A percentile compares a stretch with the other conserved stretches of the same genome.
phyloP scores from a whole-genome alignment of 495 filamentous ascomycete species.

The Aspergillus mulundensis region DNA sequence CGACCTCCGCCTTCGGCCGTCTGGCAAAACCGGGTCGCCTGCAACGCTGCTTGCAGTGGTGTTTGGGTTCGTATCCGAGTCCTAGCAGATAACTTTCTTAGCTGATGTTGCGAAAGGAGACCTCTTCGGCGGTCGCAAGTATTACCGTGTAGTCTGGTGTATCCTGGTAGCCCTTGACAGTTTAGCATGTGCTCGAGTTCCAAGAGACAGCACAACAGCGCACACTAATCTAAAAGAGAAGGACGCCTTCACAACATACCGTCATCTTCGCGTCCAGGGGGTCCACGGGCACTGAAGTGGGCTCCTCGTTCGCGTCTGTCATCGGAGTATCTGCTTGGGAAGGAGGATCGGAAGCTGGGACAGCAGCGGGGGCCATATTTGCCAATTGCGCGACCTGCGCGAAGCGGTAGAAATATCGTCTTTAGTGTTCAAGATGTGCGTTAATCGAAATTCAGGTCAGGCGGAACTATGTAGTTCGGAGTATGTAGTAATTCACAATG shows the following conservation, averaged over 20 bases:
- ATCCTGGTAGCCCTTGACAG: constrained; percentile 62
- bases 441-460: background rate
- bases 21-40: constrained; percentile 58
- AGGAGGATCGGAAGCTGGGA: constrained; percentile 43
- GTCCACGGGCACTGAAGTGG: constrained; percentile 40
- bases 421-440: background rate
- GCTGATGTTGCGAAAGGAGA: background rate
- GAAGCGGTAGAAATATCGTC: constrained; percentile 7
- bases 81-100: constrained; percentile 39
- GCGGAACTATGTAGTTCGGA: background rate
- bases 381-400: constrained; percentile 31
- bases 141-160: constrained; percentile 74
- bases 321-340: constrained; percentile 52
- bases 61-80: constrained; percentile 90
- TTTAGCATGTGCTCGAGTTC: background rate
- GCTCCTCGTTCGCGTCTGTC: constrained; percentile 58
- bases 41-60: constrained; percentile 85
- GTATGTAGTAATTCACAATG: background rate
- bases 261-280: constrained; percentile 40
- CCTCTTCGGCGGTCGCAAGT: background rate
- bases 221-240: background rate
- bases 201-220: background rate
- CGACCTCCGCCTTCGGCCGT: constrained; percentile 80
- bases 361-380: constrained; percentile 58
- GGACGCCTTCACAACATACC: constrained; percentile 29